Base-by-base conservation (phyloP, 768 basidiomycete genomes). In the Leccinum rimulosum region DNA sequence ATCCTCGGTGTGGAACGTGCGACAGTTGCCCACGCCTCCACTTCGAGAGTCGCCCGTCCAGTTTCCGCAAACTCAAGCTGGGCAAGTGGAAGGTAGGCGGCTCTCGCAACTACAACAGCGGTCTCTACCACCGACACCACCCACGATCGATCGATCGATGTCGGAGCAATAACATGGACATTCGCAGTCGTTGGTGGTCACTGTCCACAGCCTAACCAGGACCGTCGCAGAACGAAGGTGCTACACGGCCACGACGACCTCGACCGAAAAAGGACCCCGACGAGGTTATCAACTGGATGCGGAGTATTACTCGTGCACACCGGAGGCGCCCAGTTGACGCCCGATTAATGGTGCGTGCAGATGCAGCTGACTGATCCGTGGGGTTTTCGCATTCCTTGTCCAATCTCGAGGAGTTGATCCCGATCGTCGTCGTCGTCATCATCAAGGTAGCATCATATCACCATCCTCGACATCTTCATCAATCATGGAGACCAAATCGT, bases 111-210 rank as follows among this genome's bases (percentile, higher is more conserved):
- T 63, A 3, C 56, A 54, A 45, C 72, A 74, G 33, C 77, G 80
- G 54, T 74, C 73, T 25, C 63, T 82, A 3, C 81, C 81, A 27
- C 76, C 73, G 0, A 79, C 80, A 12, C 79, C 80, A 19, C 59
- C 51, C 3, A 35, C 55, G 3, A 58, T 66, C 6, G 50, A 64
- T 3, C 63, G 67, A 30, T 64, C 67, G n/a, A 17, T 49, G 7
- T 64, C 69, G 7, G 31, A 53, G 7, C 30, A 28, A 31, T 64
- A 65, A 10, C 61, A 64, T 25, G 63, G 57, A 1, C 60, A 73
- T 25, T 66, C 71, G 3, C 49, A 59, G 1, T 69, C 67, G 4
- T 64, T 70, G 15, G 59, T 61, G 33, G 50, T 53, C 4, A 4
- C 35, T n/a, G n/a, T 51, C 63, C 4, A 66, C 56, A 3, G 36